Percentiles rank a stretch among this genome's conserved stretches.
These are phyloP conservation scores for Rhodomyrtus tomentosa DNA, from an alignment of 345 rosid species.

Conservation along the genomic window DNA sequence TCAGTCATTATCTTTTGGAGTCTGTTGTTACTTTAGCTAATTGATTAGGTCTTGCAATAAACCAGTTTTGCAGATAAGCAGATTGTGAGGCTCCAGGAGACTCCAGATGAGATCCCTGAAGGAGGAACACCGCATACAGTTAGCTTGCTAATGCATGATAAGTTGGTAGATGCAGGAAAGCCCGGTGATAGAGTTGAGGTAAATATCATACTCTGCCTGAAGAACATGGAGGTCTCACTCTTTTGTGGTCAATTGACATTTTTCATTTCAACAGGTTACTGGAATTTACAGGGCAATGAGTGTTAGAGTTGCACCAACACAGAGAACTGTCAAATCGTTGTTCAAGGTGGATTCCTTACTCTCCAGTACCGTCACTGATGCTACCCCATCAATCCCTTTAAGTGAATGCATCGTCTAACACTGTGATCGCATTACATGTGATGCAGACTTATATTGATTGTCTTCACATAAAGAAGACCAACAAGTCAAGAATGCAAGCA, in stretches of 20 bases:
- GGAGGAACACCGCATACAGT: constrained; percentile 99
- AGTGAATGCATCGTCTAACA: not conserved
- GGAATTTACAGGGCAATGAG: constrained; percentile 97
- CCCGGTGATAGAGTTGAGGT: constrained; percentile 99
- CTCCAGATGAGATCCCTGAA: constrained; percentile 94
- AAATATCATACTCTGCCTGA: not conserved
- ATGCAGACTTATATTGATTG: constrained; percentile 83
- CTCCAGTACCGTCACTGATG: not conserved
- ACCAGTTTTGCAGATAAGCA: constrained; percentile 96
- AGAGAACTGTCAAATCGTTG: constrained; percentile 90
- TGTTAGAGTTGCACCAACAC: constrained; percentile 72
- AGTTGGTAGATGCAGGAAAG: constrained; percentile 88
- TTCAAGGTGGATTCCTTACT: constrained; percentile 45
- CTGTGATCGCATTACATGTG: not conserved
- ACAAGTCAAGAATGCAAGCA: constrained; percentile 66
- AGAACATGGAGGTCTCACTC: not conserved
- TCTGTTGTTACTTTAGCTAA: not conserved
- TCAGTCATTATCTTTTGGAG: not conserved
- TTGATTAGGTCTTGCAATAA: not conserved
- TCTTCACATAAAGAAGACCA: constrained; percentile 83
- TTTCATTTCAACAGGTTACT: constrained; percentile 43
- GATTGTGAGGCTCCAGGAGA: constrained; percentile 97
- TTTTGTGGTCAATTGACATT: not conserved
- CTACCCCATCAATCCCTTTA: not conserved
- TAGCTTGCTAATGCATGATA: constrained; percentile 95